Evolutionary conservation across 2,329 filamentous ascomycete species (phyloP), one percentile per base, ranked within the genome.

Genomic region (Fusarium secorum): DNA sequence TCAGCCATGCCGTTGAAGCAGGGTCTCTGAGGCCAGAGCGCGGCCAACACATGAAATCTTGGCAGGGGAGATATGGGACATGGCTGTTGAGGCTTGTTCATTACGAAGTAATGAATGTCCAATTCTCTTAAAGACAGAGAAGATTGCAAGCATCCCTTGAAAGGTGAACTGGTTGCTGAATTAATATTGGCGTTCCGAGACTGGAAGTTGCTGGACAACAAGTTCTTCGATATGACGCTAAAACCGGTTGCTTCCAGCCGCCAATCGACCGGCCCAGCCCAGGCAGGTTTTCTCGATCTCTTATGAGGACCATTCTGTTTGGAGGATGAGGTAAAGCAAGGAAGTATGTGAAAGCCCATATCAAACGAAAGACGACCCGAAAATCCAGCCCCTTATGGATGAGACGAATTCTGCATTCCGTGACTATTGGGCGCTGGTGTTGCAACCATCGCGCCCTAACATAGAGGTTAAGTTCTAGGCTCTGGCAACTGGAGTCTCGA

Each of bases 41-140:
- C 36, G 42, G 56, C 54, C 35, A 63, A 48, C 45, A 54, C 48
- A 44, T 60, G 30, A 30, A 62, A 55, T 58, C 60, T 71, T 65
- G 69, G 65, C 65, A 70, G 69, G 65, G 68, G 64, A 66, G 52
- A 58, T 32, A 51, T 51, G 52, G 68, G 35, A 56, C 38, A 45
- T 66, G 65, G 68, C 60, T 65, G 48, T 52, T 58, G 56, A 70
- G 65, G 55, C 55, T 57, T 48, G 28, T 33, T 53, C 32, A 24
- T 33, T 22, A n/a, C n/a, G n/a, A n/a, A n/a, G n/a, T n/a, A 49
- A 54, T 64, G 17, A 45, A 54, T 59, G n/a, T 56, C 44, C 41
- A 28, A 26, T 17, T 55, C 44, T 53, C 45, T 68, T 42, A 39
- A 28, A 33, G 28, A 18, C n/a, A 42, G 28, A 67, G 26, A 32